Evolutionary conservation across 768 basidiomycete genomes (phyloP), one percentile per base, ranked within the genome.

Genomic region (Lanmaoa rubissima): DNA sequence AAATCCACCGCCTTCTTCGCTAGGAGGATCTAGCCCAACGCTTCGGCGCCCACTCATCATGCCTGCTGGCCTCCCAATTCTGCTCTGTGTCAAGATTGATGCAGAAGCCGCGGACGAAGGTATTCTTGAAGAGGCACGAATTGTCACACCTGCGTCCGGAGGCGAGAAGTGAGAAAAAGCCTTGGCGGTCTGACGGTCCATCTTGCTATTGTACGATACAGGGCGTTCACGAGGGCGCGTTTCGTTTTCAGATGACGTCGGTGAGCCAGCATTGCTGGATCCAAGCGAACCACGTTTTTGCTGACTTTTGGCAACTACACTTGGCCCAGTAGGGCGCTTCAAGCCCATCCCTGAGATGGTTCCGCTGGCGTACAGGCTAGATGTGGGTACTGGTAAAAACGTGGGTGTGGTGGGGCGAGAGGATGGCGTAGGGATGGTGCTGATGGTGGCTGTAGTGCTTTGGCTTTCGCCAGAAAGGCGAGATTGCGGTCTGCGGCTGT

Each of bases 391-490:
- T n/a, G 89, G 89, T 26, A 92, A 76, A 63, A 87, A 86, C 17
- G 88, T 90, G 10, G 90, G 90, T 24, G 90, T 89, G 21, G 85
- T 70, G 10, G 90, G 90, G 2, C 90, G 83, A 39, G 88, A 88
- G 5, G 79, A 74, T 17, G 88, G 82, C 5, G 87, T 84, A 11
- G 85, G 79, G 48, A 89, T 82, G 12, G 86, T 82, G 60, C 82
- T 85, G 19, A 80, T 71, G 31, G 79, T 82, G 38, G 86, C 80
- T 21, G 81, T 78, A 3, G 80, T 80, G 54, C 81, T 79, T 54
- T 76, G 71, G 51, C 79, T 84, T 28, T 82, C 83, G 19, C 78
- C 82, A 21, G 90, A 92, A 38, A 88, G 78, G 52, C 90, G 84
- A 39, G 90, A 91, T 60, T 83, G 83, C 36, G 90, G 89, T 56